Evolutionary conservation across 2,329 filamentous ascomycete species (phyloP), one percentile per base, ranked within the genome.

Genomic region (Penicillium decumbens): DNA sequence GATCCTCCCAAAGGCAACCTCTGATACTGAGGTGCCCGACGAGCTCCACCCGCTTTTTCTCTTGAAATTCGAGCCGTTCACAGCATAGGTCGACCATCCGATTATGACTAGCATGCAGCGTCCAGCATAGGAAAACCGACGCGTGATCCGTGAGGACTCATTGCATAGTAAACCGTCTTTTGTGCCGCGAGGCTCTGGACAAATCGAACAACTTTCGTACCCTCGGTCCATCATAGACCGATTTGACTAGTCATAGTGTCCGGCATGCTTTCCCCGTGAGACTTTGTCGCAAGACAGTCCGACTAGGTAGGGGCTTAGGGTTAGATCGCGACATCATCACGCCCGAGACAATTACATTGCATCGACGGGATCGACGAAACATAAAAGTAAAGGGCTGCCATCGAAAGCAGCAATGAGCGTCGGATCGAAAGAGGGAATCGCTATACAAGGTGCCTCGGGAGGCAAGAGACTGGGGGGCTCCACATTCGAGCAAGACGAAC

Each of bases 241-340:
- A 62, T 57, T 64, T 66, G 66, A 73, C 72, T 90, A 90, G 68
- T 91, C 82, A 78, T 79, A 75, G 76, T 43, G 75, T 73, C 79
- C 74, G 79, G 83, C 83, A 83, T 86, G 84, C 80, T 75, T 76
- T 71, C 68, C 78, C 77, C 82, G 82, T 83, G 87, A 90, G 65
- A 79, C 87, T 88, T 47, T 58, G 55, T 58, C 51, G 37, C 37
- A 37, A 55, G 57, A 64, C 56, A 62, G 61, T 37, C 69, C 66
- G 82, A 84, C 88, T 87, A 23, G 87, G 83, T 76, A 71, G 75
- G 72, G 76, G 76, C 80, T 87, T 95, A 95, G 91, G 91, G 91
- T 95, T 95, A 95, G 91, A 88, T 60, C 91, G 91, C 88, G 89
- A 84, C 76, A 73, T 76, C 77, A 77, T 82, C 85, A 81, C 79